Evolutionary conservation across 352 stramenopile genomes (phyloP).

Genomic region (Globisporangium nodosum): DNA sequence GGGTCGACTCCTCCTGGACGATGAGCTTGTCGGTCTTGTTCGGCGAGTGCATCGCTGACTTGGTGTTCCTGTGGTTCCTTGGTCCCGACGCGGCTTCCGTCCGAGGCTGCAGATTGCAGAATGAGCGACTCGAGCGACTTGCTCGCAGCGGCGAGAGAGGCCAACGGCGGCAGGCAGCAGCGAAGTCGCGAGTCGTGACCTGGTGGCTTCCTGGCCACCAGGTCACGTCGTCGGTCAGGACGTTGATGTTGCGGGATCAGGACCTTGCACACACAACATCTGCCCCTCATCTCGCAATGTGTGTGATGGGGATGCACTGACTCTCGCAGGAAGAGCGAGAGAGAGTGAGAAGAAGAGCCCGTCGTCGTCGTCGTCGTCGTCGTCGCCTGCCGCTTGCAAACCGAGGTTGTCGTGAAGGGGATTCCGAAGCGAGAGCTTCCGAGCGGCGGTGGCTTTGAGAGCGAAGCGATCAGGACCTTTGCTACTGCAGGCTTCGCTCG

Average conservation of each 20-base stretch:
- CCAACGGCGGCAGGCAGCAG: not conserved
- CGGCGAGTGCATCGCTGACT: conserved; percentile 11
- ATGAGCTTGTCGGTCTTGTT: conserved; percentile 40
- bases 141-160: too few species aligned
- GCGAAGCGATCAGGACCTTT: too few species aligned
- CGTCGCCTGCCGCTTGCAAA: too few species aligned
- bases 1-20: conserved; percentile 12
- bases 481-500: too few species aligned
- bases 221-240: not conserved
- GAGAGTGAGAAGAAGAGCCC: too few species aligned
- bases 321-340: too few species aligned
- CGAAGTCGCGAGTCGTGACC: too few species aligned
- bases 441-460: too few species aligned
- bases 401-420: too few species aligned
- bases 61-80: not conserved
- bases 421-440: too few species aligned
- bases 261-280: not conserved
- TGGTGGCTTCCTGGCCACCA: too few species aligned
- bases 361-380: not conserved
- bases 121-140: not conserved
- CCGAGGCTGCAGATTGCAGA: not conserved
- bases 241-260: not conserved
- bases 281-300: not conserved
- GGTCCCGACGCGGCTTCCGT: not conserved
- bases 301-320: not conserved